Base-by-base conservation (phyloP, 768 basidiomycete genomes). In the Lactarius sanguifluus region DNA sequence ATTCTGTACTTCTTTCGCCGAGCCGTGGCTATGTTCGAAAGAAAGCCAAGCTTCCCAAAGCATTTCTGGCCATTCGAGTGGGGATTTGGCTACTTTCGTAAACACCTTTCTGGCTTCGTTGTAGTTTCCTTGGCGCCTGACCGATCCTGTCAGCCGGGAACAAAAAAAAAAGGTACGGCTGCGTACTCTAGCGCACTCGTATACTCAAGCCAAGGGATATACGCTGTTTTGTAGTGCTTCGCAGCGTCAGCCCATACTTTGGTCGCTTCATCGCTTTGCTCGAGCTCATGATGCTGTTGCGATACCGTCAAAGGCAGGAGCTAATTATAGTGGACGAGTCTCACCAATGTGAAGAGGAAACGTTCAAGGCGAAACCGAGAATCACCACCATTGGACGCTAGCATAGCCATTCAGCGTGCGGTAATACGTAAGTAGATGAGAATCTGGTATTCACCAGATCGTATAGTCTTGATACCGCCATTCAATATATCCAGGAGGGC, bases 51-150 rank as follows among this genome's bases (percentile, higher is more conserved):
- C 89, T 63, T 95, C 92, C 88, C 92, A 96, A 9, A 98, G 79
- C 12, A 89, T 90, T 76, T 99, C 96, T 0, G 97, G 95, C 90
- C 95, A 98, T 76, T 99, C 96, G 45, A 98, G 71, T 59, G 88
- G 85, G 74, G 90, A 90, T 54, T 81, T 79, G 34, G 86, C 83
- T 5, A 91, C 80, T 66, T 88, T 86, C 50, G 79, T 76, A 75
- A 92, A 96, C 8, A 86, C 78, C 28, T 82, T 79, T 47, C 94
- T 86, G 3, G 90, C 90, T 56, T 83, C 78, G 18, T 86, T 82
- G 60, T 85, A 78, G 69, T 79, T 79, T 82, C 80, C 41, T 82
- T 76, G 73, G 84, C 84, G 70, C 86, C 87, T 56, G 12, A 18
- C n/a, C 25, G n/a, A 28, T 16, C 32, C 25, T 25, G 43, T 63